Percentiles rank a stretch among this genome's conserved stretches.
Conservation (phyloP, 31 red algal genomes). For the Asparagopsis taxiformis region DNA sequence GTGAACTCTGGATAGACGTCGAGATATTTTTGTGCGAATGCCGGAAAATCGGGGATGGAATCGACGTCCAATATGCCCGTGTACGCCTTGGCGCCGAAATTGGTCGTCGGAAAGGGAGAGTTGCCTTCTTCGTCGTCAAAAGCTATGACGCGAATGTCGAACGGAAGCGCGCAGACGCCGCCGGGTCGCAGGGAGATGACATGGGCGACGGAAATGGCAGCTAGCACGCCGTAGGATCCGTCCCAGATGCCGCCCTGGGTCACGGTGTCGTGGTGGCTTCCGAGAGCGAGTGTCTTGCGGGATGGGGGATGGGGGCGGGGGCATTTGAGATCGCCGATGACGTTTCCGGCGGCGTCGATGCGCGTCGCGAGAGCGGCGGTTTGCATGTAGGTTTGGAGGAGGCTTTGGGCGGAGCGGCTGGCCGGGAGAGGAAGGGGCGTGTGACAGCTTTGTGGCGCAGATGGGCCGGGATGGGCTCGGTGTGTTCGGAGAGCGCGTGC, state of each 20-base stretch:
- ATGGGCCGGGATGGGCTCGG: background rate
- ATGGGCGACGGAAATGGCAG: slow-evolving; percentile 53
- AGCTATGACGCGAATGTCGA: slow-evolving; percentile 56
- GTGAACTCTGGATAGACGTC: background rate
- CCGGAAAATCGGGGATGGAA: background rate
- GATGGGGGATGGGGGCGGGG: background rate
- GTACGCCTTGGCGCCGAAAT: slow-evolving; percentile 52
- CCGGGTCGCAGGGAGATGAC: slow-evolving; percentile 12
- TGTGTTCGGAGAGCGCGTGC: slow-evolving; percentile 2
- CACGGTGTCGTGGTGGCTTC: slow-evolving; percentile 78
- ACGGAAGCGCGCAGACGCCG: slow-evolving; percentile 36
- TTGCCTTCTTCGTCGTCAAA: slow-evolving; percentile 91
- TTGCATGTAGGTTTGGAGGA: slow-evolving; percentile 17
- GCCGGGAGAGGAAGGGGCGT: slow-evolving; percentile 47
- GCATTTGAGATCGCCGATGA: slow-evolving; percentile 32
- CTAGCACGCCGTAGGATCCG: slow-evolving; percentile 66
- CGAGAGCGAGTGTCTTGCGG: slow-evolving; percentile 44
- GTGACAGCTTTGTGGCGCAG: slow-evolving; percentile 8
- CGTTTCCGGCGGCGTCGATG: slow-evolving; percentile 62
- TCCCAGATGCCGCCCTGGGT: slow-evolving; percentile 47
- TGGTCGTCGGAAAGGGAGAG: slow-evolving; percentile 54
- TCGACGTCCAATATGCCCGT: slow-evolving; percentile 20
- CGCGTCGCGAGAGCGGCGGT: slow-evolving; percentile 26
- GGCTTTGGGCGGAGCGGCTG: slow-evolving; percentile 11
- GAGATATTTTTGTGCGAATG: slow-evolving; percentile 1